Conservation (phyloP, 495 filamentous ascomycete genomes). For the Acidomyces sp. region DNA sequence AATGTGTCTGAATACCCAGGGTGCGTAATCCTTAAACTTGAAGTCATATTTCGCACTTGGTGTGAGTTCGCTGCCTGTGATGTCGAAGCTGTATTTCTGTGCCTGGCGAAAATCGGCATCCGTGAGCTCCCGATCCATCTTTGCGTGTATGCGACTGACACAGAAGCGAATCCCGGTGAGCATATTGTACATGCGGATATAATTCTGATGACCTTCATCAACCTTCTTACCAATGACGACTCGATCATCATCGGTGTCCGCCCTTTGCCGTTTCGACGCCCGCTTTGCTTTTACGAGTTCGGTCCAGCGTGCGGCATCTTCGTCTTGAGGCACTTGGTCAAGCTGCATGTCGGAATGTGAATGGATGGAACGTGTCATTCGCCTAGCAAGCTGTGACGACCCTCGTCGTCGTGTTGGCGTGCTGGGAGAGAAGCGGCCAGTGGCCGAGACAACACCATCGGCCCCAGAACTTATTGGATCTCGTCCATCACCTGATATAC, state of each 20-base stretch:
- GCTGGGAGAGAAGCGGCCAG: constrained; percentile 77
- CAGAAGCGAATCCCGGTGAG: constrained; percentile 95
- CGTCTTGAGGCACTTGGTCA: constrained; percentile 76
- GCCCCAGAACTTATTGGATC: constrained; percentile 20
- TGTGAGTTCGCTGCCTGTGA: constrained; percentile 93
- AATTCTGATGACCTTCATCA: constrained; percentile 93
- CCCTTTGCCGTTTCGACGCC: constrained; percentile 50
- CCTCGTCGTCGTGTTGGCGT: constrained; percentile 48
- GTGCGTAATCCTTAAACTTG: constrained; percentile 99
- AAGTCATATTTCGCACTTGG: constrained; percentile 99
- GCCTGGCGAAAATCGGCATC: constrained; percentile 81
- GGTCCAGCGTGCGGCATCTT: constrained; percentile 82
- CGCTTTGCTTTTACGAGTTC: constrained; percentile 84
- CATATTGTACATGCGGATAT: constrained; percentile 99
- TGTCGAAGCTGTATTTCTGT: constrained; percentile 98
- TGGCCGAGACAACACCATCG: constrained; percentile 54
- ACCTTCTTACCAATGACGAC: constrained; percentile 94
- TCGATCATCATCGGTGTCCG: constrained; percentile 84
- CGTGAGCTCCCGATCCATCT: constrained; percentile 77
- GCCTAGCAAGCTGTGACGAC: constrained; percentile 69
- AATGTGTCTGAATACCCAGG: constrained; percentile 95
- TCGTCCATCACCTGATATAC: constrained; percentile 39
- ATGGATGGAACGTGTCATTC: constrained; percentile 69
- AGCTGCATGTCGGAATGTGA: constrained; percentile 53
- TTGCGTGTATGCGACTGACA: constrained; percentile 92